Evolutionary conservation across 352 stramenopile species (phyloP).

Genomic region (Lagenidium giganteum): DNA sequence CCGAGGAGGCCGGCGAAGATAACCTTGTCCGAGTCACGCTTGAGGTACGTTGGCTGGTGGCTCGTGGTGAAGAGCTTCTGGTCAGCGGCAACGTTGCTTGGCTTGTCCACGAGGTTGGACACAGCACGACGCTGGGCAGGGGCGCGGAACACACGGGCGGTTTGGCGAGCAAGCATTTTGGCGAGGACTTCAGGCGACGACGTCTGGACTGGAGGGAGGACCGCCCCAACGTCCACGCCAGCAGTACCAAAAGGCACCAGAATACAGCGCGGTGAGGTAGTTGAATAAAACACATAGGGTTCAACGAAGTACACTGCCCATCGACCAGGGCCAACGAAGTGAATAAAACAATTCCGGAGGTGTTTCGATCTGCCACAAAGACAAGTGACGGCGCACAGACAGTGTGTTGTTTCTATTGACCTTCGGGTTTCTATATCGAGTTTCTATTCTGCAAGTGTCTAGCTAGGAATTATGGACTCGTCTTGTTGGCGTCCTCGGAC

Average conservation of each 20-base stretch:
- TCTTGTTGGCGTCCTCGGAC: no score
- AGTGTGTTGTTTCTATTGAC: no score
- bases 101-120: constrained; percentile 48
- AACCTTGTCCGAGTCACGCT: constrained; percentile 34
- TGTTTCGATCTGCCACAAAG: no score
- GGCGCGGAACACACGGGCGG: constrained; percentile 19
- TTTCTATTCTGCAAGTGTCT: no score
- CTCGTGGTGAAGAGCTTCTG: constrained; percentile 49
- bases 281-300: no score
- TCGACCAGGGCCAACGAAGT: no score
- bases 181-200: background rate
- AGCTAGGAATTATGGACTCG: no score
- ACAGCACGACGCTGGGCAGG: constrained; percentile 26
- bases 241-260: background rate
- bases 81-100: constrained; percentile 41
- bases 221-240: constrained; percentile 2
- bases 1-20: constrained; percentile 27
- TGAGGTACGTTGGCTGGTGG: constrained; percentile 45
- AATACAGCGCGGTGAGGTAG: no score
- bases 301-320: no score
- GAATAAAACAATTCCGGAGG: no score
- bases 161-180: constrained; percentile 43
- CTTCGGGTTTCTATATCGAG: no score
- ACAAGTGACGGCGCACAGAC: no score
- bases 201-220: background rate